Conservation (phyloP, 176 grass and related monocot species). For the Aegilops tauschii region DNA sequence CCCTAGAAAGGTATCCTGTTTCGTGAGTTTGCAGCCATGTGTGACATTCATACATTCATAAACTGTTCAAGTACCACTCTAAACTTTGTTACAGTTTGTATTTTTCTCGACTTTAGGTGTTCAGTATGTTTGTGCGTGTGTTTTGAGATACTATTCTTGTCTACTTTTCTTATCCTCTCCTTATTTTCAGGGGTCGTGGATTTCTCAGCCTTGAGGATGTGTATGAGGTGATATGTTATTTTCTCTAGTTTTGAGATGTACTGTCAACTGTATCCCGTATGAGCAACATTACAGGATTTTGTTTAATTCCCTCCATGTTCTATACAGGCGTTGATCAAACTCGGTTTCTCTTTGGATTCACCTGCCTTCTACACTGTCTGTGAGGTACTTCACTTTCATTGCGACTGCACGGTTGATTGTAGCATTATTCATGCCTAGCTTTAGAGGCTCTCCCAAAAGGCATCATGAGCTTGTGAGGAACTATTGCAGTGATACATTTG, state of each 20-base stretch:
- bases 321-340: constrained; percentile 43
- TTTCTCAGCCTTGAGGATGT: constrained; percentile 77
- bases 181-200: constrained; percentile 60
- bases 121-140: neutral
- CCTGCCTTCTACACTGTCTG: constrained; percentile 42
- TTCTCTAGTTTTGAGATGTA: neutral
- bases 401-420: neutral
- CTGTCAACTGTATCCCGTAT: neutral
- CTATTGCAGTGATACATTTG: neutral
- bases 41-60: neutral
- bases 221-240: constrained; percentile 47
- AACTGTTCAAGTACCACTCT: neutral
- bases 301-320: neutral
- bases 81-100: neutral
- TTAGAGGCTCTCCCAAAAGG: neutral
- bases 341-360: constrained; percentile 35
- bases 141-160: neutral
- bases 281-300: neutral
- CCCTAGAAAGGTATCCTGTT: constrained; percentile 57
- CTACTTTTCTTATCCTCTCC: constrained; percentile 3
- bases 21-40: neutral
- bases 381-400: constrained; percentile 25
- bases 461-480: neutral
- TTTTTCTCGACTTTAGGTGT: neutral
- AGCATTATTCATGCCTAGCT: neutral